Evolutionary conservation across 2,329 filamentous ascomycete species (phyloP).

Genomic region (Alternaria gansuensis): DNA sequence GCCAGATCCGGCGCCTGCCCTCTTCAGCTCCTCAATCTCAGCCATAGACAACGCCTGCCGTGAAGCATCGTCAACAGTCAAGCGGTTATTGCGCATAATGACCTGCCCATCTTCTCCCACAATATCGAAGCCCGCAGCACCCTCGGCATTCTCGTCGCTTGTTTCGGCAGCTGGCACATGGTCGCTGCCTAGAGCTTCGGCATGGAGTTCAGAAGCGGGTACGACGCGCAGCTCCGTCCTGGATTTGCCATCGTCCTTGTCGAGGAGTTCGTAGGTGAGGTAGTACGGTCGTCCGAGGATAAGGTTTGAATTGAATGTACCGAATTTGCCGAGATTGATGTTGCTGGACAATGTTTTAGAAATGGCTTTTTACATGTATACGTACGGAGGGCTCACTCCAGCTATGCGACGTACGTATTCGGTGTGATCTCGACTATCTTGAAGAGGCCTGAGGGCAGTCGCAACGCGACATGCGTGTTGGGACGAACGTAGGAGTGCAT

Average conservation of each 20-base stretch:
- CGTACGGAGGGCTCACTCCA: constrained; percentile 42
- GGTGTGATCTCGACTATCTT: constrained; percentile 68
- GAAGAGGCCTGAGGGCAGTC: constrained; percentile 66
- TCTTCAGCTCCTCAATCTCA: constrained; percentile 76
- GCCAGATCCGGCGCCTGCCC: constrained; percentile 77
- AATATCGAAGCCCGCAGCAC: constrained; percentile 55
- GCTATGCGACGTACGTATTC: constrained; percentile 67
- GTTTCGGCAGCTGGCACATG: constrained; percentile 52
- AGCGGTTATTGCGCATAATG: constrained; percentile 68
- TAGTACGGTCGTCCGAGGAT: constrained; percentile 91
- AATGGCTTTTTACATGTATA: constrained; percentile 6
- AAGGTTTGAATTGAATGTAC: constrained; percentile 86
- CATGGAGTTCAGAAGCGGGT: constrained; percentile 81
- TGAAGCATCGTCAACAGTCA: constrained; percentile 69
- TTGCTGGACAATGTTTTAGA: constrained; percentile 63
- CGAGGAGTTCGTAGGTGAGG: constrained; percentile 87
- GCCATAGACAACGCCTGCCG: constrained; percentile 78
- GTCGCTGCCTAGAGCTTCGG: constrained; percentile 72
- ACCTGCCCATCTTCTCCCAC: constrained; percentile 59
- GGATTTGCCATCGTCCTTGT: constrained; percentile 69
- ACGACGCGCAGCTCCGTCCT: constrained; percentile 80
- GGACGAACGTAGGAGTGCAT: constrained; percentile 61
- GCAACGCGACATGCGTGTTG: constrained; percentile 62
- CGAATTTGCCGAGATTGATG: constrained; percentile 91
- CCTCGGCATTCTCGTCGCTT: constrained; percentile 46